These are phyloP conservation scores for Vitis hybrid DNA, from an alignment of 177 flowering plant species.

Conservation along the genomic window DNA sequence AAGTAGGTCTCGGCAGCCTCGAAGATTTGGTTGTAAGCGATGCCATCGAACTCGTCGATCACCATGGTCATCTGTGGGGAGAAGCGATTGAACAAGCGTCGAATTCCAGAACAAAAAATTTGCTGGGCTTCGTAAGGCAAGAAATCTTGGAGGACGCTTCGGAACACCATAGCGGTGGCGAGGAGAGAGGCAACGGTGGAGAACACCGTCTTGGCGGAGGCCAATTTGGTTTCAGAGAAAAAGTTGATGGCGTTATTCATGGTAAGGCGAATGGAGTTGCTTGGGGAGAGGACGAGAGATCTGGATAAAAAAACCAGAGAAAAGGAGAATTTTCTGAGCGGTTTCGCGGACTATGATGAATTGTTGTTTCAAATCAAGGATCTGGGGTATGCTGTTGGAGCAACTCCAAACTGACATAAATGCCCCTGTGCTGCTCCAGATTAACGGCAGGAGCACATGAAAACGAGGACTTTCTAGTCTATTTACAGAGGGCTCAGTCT, in stretches of 20 bases:
- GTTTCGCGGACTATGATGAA: no score
- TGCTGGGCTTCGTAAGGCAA: conserved; percentile 29
- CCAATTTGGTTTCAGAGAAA: conserved; percentile 16
- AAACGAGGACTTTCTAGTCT: no score
- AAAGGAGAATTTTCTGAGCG: no score
- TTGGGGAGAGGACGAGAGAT: no score
- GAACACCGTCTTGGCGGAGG: conserved; percentile 32
- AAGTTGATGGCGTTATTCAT: not conserved
- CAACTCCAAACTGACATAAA: no score
- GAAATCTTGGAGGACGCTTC: conserved; percentile 24
- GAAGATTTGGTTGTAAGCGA: conserved; percentile 36
- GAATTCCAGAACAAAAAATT: conserved; percentile 10
- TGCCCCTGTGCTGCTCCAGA: no score
- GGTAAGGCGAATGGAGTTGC: no score
- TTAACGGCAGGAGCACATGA: no score
- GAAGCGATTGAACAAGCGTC: conserved; percentile 14
- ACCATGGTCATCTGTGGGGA: conserved; percentile 34
- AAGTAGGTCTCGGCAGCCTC: conserved; percentile 39
- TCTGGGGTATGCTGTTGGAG: no score
- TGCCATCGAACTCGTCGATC: conserved; percentile 41
- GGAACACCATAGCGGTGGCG: conserved; percentile 35
- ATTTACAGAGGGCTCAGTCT: no score
- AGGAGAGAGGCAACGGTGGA: conserved; percentile 45
- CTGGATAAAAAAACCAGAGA: no score
- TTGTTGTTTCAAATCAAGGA: no score